phyloP scores from a whole-genome alignment of 495 filamentous ascomycete species.

The Hypoxylon subgilvum region DNA sequence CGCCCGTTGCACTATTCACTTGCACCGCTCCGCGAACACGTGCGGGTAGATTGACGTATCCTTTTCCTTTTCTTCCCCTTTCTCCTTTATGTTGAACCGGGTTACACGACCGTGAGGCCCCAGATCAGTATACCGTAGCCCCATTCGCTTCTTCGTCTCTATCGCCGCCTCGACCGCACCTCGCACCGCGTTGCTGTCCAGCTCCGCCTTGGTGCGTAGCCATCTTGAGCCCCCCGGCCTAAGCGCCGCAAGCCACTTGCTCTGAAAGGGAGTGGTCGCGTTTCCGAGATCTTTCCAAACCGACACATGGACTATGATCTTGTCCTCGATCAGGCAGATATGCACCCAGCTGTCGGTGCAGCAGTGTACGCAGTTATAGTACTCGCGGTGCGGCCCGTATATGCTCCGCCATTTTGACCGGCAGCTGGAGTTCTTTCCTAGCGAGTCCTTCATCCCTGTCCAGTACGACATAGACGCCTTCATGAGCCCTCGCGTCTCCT shows the following conservation, averaged over 20 bases:
- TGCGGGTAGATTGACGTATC: too few species aligned
- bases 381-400: slow-evolving; percentile 5
- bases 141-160: slow-evolving; percentile 1
- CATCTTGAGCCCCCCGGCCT: not conserved
- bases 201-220: not conserved
- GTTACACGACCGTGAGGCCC: too few species aligned
- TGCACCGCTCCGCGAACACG: too few species aligned
- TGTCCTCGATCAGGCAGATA: slow-evolving; percentile 24
- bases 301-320: slow-evolving; percentile 26
- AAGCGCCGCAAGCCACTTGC: slow-evolving; percentile 33
- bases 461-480: slow-evolving; percentile 18
- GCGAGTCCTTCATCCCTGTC: slow-evolving; percentile 6
- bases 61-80: too few species aligned
- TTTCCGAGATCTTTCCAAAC: slow-evolving; percentile 39
- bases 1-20: not conserved
- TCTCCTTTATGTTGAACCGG: too few species aligned
- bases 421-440: not conserved
- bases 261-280: slow-evolving; percentile 29
- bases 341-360: slow-evolving; percentile 32
- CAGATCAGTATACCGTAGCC: too few species aligned
- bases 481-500: slow-evolving; percentile 23
- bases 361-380: slow-evolving; percentile 28
- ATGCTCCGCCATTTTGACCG: slow-evolving; percentile 29
- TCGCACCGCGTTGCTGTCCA: not conserved
- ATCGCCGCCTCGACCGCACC: slow-evolving; percentile 5